Evolutionary conservation across 306 rosid species (phyloP).

Genomic region (Vigna trinervia): DNA sequence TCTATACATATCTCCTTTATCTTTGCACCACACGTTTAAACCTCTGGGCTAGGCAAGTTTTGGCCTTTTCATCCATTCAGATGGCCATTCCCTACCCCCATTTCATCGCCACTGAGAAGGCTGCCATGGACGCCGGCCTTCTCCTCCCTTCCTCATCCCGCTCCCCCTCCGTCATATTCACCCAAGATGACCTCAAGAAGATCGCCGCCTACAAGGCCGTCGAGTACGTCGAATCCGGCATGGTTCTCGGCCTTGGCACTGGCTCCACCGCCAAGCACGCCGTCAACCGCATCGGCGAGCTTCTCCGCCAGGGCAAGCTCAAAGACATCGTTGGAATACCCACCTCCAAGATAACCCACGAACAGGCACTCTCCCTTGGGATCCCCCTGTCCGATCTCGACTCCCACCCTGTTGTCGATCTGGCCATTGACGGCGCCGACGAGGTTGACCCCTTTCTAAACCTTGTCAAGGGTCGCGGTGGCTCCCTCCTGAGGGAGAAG

Average conservation of each 20-base stretch:
- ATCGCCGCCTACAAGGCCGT: conserved; percentile 94
- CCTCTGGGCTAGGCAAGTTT: neutral
- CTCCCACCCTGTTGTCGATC: conserved; percentile 70
- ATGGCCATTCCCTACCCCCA: conserved; percentile 72
- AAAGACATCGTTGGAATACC: conserved; percentile 76
- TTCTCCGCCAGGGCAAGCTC: conserved; percentile 71
- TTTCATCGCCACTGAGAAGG: conserved; percentile 59
- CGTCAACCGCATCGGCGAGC: conserved; percentile 80
- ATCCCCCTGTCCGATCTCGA: conserved; percentile 85
- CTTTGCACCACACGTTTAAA: conserved; percentile 19
- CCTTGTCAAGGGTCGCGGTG: conserved; percentile 88
- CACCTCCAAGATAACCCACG: conserved; percentile 77
- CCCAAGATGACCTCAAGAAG: conserved; percentile 87
- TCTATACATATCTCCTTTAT: no score
- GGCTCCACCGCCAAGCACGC: conserved; percentile 92
- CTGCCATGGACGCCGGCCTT: conserved; percentile 70
- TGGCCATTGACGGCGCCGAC: conserved; percentile 92
- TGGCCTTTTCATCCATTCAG: neutral
- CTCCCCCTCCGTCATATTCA: conserved; percentile 52
- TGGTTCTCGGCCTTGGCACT: conserved; percentile 91
- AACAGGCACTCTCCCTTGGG: conserved; percentile 72
- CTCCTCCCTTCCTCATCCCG: conserved; percentile 39
- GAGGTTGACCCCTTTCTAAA: conserved; percentile 82
- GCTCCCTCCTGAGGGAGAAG: conserved; percentile 81
- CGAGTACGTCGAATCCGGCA: conserved; percentile 82